Base-by-base conservation (phyloP, 2,329 filamentous ascomycete species). In the Fonsecaea erecta region DNA sequence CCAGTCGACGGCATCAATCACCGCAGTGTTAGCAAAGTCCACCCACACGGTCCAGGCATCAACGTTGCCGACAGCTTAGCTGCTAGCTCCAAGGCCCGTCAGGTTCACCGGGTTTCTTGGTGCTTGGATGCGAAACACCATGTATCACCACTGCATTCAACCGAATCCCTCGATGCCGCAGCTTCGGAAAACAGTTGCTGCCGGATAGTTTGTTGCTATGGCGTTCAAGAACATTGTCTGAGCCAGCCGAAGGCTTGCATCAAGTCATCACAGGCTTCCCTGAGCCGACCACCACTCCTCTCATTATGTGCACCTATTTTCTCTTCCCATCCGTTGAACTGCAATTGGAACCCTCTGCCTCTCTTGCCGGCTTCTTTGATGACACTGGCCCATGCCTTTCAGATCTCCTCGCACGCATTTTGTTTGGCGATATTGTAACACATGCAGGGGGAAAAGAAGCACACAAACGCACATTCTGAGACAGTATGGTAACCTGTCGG, bases 361-460 rank as follows among this genome's bases (percentile, higher is more conserved):
- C 91, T 86, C 81, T 98, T 98, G 24, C 90, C 89, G 1, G 93
- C 92, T 77, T 99, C 95, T 67, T 89, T 89, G 71, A 99, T 90
- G 56, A 97, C 94, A 71, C 96, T 78, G 16, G 92, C 89, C 95
- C 95, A 99, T 1, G 95, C 95, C 73, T 90, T 92, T 28, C 92
- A 90, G 69, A 99, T 93, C 75, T 98, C 95, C 73, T 99, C 94
- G 75, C 99, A 99, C 6, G 94, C 93, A 69, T 92, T 92, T 71
- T 97, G 90, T 78, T 97, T 97, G 81, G 96, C 92, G 72, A 97
- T 86, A 70, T 93, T 93, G 79, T 97, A 3, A 30, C 28, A 30
- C 8, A 30, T 3, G 28, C 28, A 8, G 8, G 8, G 28, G n/a
- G n/a, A 30, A 30, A 59, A 28, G 28, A 58, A 16, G 21, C n/a